These are phyloP conservation scores for Centaurea solstitialis DNA, from an alignment of 129 eudicot genomes.

Conservation along the genomic window DNA sequence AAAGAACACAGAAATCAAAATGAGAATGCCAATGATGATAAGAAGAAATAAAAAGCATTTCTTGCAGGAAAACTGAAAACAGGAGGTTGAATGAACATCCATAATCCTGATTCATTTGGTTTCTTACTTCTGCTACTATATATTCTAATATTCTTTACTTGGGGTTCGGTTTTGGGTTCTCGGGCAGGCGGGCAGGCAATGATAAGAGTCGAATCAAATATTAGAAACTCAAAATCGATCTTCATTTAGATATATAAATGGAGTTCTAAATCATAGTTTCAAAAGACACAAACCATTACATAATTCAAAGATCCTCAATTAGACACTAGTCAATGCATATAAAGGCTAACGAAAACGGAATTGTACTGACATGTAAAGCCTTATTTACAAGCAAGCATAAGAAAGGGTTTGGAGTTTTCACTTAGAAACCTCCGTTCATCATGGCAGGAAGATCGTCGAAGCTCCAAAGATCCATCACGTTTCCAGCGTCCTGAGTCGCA, in stretches of 20 bases:
- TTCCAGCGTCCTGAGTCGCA: conserved; percentile 50
- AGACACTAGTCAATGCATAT: conserved; percentile 10
- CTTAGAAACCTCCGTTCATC: conserved; percentile 53
- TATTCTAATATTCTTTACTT: conserved; percentile 21
- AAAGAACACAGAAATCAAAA: conserved; percentile 18
- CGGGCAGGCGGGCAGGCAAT: neutral
- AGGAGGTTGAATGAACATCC: conserved; percentile 22
- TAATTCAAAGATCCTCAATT: conserved; percentile 6
- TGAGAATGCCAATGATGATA: conserved; percentile 10
- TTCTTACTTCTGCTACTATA: conserved; percentile 10
- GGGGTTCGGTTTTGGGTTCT: neutral
- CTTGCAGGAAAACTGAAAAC: conserved; percentile 30
- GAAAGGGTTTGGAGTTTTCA: conserved; percentile 13
- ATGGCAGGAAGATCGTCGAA: conserved; percentile 60
- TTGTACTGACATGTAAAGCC: conserved; percentile 40
- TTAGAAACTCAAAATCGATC: conserved; percentile 15
- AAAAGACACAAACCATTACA: conserved; percentile 26
- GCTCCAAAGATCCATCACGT: conserved; percentile 74
- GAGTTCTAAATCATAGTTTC: neutral
- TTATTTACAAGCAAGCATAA: conserved; percentile 56
- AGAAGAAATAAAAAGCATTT: conserved; percentile 42
- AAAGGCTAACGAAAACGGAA: neutral
- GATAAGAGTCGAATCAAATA: neutral
- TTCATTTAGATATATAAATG: conserved; percentile 16
- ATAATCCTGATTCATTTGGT: conserved; percentile 19